Percentiles rank a stretch among this genome's conserved stretches.
Evolutionary conservation across 768 basidiomycete genomes (phyloP).

Genomic region (Leccinum olivaceopallidum): DNA sequence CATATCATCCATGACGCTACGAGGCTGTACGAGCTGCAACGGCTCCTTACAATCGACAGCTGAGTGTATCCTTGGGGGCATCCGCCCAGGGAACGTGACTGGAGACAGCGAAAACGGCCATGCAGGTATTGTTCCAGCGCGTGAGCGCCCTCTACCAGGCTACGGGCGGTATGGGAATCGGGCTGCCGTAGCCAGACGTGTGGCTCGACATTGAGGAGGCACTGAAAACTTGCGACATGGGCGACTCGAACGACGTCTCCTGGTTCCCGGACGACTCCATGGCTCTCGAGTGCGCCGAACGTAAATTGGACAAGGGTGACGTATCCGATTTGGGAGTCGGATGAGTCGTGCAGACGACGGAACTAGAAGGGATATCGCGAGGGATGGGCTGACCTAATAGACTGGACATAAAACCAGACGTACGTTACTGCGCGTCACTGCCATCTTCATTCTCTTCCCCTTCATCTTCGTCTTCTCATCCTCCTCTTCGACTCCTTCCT

Average conservation of each 20-base stretch:
- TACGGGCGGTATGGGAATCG: slow-evolving; percentile 52
- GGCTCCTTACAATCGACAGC: no score
- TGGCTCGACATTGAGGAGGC: slow-evolving; percentile 40
- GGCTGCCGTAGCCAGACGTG: slow-evolving; percentile 34
- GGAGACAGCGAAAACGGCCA: slow-evolving; percentile 41
- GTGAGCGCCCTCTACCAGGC: slow-evolving; percentile 37
- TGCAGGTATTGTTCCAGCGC: slow-evolving; percentile 41
- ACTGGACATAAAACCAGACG: slow-evolving; percentile 85
- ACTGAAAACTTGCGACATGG: slow-evolving; percentile 43
- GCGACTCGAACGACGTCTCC: slow-evolving; percentile 59
- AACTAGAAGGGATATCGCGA: slow-evolving; percentile 73
- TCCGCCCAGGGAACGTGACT: slow-evolving; percentile 28
- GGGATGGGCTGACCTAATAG: slow-evolving; percentile 68
- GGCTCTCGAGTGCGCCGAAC: slow-evolving; percentile 41
- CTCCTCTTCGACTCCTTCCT: slow-evolving; percentile 23
- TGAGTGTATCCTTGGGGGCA: slow-evolving; percentile 25
- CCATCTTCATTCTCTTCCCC: slow-evolving; percentile 38
- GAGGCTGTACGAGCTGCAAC: no score
- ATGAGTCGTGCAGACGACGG: slow-evolving; percentile 46
- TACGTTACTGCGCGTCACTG: slow-evolving; percentile 59
- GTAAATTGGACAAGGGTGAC: slow-evolving; percentile 39
- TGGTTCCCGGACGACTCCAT: slow-evolving; percentile 65
- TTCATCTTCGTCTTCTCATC: slow-evolving; percentile 1
- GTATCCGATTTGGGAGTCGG: slow-evolving; percentile 39
- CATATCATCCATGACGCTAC: no score